Evolutionary conservation across 805 yeast genomes (phyloP).

Genomic region (Phaffomyces antillensis): DNA sequence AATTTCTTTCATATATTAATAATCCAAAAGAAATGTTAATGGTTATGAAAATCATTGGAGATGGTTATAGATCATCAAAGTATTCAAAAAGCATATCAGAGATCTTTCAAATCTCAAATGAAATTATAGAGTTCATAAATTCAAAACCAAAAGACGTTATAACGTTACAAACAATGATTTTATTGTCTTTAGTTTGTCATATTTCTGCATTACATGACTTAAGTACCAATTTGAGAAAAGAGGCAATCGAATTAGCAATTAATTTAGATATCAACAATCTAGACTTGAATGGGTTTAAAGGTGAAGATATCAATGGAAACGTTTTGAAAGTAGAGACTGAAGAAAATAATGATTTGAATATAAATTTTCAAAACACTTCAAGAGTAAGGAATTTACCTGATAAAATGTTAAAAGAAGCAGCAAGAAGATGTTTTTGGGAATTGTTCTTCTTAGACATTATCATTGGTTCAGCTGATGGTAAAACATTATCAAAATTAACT

Average conservation of each 20-base stretch:
- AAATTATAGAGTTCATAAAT: conserved; percentile 24
- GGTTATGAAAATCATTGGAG: conserved; percentile 43
- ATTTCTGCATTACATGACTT: conserved; percentile 45
- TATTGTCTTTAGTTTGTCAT: conserved; percentile 39
- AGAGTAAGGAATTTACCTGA: conserved; percentile 18
- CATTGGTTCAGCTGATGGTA: conserved; percentile 49
- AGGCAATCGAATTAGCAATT: conserved; percentile 32
- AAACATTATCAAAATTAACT: conserved; percentile 33
- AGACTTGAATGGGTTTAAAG: conserved; percentile 25
- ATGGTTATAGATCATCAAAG: conserved; percentile 34
- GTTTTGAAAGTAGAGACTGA: conserved; percentile 1
- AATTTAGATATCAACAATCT: conserved; percentile 32
- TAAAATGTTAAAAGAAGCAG: conserved; percentile 20
- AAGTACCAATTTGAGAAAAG: conserved; percentile 35
- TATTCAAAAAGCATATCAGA: conserved; percentile 35
- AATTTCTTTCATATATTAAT: conserved; percentile 27
- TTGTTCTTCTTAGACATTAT: conserved; percentile 43
- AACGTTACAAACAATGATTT: conserved; percentile 34
- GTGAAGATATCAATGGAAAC: conserved; percentile 22
- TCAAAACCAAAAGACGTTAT: conserved; percentile 33
- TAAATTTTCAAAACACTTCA: conserved; percentile 18
- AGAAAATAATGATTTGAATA: conserved; percentile 14
- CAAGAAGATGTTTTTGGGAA: conserved; percentile 46
- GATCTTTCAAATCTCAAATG: conserved; percentile 30
- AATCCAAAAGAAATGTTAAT: conserved; percentile 35